Evolutionary conservation across 805 yeast genomes (phyloP).

Genomic region (Jamesozyma piceae): DNA sequence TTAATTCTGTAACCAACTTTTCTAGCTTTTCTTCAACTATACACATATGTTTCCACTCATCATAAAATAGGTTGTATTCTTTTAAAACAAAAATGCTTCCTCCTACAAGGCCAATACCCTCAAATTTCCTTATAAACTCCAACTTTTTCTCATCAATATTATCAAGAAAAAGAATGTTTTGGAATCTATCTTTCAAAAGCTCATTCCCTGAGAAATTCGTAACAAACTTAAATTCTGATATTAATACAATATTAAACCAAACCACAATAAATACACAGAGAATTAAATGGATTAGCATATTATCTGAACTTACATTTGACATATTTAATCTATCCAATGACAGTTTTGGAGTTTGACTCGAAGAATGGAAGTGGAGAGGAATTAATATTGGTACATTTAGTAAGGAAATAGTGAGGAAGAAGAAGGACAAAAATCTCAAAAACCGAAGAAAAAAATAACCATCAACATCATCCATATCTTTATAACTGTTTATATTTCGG

Average conservation of each 20-base stretch:
- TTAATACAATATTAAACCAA: slow-evolving; percentile 47
- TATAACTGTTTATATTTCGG: slow-evolving; percentile 36
- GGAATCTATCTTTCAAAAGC: slow-evolving; percentile 26
- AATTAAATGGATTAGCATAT: slow-evolving; percentile 54
- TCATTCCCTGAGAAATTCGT: slow-evolving; percentile 40
- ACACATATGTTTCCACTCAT: slow-evolving; percentile 25
- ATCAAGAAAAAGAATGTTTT: slow-evolving; percentile 34
- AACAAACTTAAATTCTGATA: slow-evolving; percentile 44
- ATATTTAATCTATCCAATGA: slow-evolving; percentile 57
- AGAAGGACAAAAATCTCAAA: slow-evolving; percentile 39
- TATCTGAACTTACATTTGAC: slow-evolving; percentile 50
- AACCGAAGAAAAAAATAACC: slow-evolving; percentile 65
- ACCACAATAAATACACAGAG: slow-evolving; percentile 46
- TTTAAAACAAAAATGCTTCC: slow-evolving; percentile 50
- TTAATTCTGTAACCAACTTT: slow-evolving; percentile 30
- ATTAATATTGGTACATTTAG: slow-evolving; percentile 50
- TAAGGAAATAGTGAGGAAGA: slow-evolving; percentile 45
- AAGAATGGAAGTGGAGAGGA: slow-evolving; percentile 46
- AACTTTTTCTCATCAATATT: slow-evolving; percentile 36
- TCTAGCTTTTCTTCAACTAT: slow-evolving; percentile 33
- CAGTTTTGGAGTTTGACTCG: slow-evolving; percentile 6
- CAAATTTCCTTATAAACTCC: slow-evolving; percentile 17
- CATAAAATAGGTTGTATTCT: slow-evolving; percentile 33
- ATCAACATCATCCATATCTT: slow-evolving; percentile 47
- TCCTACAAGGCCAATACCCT: slow-evolving; percentile 39